Evolutionary conservation across 2,329 filamentous ascomycete genomes (phyloP).

Genomic region (Alternaria sp.): DNA sequence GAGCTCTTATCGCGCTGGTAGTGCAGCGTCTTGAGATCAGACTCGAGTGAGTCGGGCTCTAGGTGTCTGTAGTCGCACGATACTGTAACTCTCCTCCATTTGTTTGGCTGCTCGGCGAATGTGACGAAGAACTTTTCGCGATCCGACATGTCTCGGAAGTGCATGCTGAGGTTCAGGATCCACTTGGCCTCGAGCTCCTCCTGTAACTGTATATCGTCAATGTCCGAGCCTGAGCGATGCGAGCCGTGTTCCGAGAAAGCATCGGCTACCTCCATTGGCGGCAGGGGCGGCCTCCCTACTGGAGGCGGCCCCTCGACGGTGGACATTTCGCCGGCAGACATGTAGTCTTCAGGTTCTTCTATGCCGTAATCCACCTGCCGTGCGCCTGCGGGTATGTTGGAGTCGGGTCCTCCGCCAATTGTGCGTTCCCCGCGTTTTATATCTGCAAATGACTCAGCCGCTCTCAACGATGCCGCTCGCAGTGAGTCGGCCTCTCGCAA

Average conservation of each 20-base stretch:
- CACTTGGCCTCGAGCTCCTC: slow-evolving; percentile 86
- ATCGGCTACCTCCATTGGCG: slow-evolving; percentile 39
- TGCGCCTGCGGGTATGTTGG: slow-evolving; percentile 46
- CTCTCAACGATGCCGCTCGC: not conserved
- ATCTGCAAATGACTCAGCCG: not conserved
- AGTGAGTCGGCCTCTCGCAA: not conserved
- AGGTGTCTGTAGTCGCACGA: slow-evolving; percentile 91
- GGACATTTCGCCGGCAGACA: slow-evolving; percentile 21
- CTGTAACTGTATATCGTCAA: slow-evolving; percentile 70
- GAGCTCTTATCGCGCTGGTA: slow-evolving; percentile 92
- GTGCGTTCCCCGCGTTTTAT: slow-evolving; percentile 25
- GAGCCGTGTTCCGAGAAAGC: slow-evolving; percentile 43
- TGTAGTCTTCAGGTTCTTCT: slow-evolving; percentile 36
- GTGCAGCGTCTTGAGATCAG: slow-evolving; percentile 77
- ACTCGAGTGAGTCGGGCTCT: slow-evolving; percentile 81
- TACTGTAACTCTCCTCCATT: slow-evolving; percentile 89
- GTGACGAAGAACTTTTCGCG: slow-evolving; percentile 99
- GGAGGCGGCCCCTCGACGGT: not conserved
- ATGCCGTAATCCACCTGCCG: slow-evolving; percentile 45
- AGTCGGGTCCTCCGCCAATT: slow-evolving; percentile 42
- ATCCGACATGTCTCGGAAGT: slow-evolving; percentile 90
- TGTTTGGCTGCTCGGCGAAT: slow-evolving; percentile 79
- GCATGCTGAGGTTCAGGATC: slow-evolving; percentile 98
- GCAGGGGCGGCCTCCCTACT: slow-evolving; percentile 16
- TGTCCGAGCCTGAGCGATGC: slow-evolving; percentile 43